phyloP scores from a whole-genome alignment of 1,284 basidiomycete species.

The Ceraceosorus guamensis region DNA sequence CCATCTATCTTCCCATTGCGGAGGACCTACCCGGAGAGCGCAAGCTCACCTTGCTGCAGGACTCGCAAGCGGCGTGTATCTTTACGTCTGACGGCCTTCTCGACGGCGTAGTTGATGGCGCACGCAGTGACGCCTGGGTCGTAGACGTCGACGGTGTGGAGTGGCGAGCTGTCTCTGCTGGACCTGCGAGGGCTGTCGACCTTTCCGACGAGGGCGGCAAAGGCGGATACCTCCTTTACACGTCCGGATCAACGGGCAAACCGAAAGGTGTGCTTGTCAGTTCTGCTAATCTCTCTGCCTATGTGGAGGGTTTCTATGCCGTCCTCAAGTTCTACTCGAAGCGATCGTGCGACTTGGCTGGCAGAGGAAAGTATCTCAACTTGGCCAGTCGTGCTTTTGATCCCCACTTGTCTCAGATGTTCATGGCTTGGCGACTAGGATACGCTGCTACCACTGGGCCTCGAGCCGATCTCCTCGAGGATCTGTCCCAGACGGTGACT shows the following conservation, averaged over 20 bases:
- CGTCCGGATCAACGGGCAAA: slow-evolving; percentile 41
- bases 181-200: no score
- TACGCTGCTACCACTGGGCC: slow-evolving; percentile 40
- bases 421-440: slow-evolving; percentile 38
- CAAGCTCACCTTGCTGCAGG: slow-evolving; percentile 33
- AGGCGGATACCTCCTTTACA: slow-evolving; percentile 39
- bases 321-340: neutral
- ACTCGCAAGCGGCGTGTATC: slow-evolving; percentile 24
- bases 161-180: no score
- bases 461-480: slow-evolving; percentile 28
- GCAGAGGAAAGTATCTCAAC: slow-evolving; percentile 3
- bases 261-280: slow-evolving; percentile 42
- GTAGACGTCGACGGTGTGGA: no score
- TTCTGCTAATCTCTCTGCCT: slow-evolving; percentile 21
- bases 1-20: slow-evolving; percentile 47
- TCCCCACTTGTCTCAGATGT: slow-evolving; percentile 45
- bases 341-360: neutral
- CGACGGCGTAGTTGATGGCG: no score
- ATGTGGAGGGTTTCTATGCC: slow-evolving; percentile 4
- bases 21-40: slow-evolving; percentile 42
- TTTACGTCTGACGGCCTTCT: slow-evolving; percentile 9
- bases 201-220: no score
- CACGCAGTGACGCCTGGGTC: no score
- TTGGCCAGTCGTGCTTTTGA: slow-evolving; percentile 34
- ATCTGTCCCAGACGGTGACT: slow-evolving; percentile 32